These are phyloP conservation scores for Pythium phragmitis DNA, from an alignment of 352 stramenopile genomes.

Conservation along the genomic window DNA sequence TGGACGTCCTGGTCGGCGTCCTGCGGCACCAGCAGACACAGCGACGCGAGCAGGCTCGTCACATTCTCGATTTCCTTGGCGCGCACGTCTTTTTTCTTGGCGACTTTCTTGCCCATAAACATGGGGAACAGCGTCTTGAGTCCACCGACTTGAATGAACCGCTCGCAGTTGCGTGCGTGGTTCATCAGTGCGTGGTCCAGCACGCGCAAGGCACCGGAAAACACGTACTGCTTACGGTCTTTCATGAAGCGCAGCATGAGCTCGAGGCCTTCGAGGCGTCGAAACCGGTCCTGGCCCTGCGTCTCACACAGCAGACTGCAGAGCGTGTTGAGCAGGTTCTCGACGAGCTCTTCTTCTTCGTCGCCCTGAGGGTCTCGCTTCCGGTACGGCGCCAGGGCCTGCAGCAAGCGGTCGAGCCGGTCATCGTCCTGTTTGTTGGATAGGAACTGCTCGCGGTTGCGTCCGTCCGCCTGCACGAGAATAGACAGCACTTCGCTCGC, in stretches of 20 bases:
- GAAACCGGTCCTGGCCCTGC: constrained; percentile 35
- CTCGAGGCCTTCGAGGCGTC: constrained; percentile 82
- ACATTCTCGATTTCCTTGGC: constrained; percentile 68
- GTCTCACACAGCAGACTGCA: constrained; percentile 56
- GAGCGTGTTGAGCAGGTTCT: constrained; percentile 86
- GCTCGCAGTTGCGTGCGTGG: constrained; percentile 42
- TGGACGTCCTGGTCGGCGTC: constrained; percentile 54
- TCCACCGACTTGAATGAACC: constrained; percentile 42
- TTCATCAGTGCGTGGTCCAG: constrained; percentile 41
- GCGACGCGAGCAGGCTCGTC: constrained; percentile 59
- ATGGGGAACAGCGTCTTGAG: constrained; percentile 49
- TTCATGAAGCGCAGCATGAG: constrained; percentile 91
- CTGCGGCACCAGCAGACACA: constrained; percentile 50
- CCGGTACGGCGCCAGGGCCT: constrained; percentile 72
- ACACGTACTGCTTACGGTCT: constrained; percentile 74
- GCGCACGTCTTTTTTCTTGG: constrained; percentile 30
- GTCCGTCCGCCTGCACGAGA: constrained; percentile 45
- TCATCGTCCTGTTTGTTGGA: constrained; percentile 32
- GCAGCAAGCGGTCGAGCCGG: constrained; percentile 83
- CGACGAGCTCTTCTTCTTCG: constrained; percentile 86
- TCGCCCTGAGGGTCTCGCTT: constrained; percentile 55
- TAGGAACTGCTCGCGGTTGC: constrained; percentile 32
- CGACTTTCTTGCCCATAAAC: constrained; percentile 43
- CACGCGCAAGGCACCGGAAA: constrained; percentile 40
- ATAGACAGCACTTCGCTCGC: constrained; percentile 64